Evolutionary conservation across 495 filamentous ascomycete genomes (phyloP).

Genomic region (Elasticomyces elasticus): DNA sequence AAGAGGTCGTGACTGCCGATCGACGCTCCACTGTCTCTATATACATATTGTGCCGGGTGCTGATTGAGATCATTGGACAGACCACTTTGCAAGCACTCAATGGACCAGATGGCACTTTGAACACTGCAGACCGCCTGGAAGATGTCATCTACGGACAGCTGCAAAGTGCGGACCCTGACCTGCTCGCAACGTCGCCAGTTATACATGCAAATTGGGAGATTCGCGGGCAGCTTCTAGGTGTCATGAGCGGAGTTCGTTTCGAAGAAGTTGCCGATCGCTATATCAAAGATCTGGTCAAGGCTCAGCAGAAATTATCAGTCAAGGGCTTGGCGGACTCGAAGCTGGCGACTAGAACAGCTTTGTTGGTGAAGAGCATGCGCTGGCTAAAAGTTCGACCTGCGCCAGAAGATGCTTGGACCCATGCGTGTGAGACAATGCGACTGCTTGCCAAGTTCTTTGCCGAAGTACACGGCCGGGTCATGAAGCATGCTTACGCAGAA

Average conservation of each 20-base stretch:
- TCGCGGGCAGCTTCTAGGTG: conserved; percentile 80
- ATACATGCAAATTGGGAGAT: conserved; percentile 91
- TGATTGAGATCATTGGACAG: conserved; percentile 89
- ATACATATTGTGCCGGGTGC: conserved; percentile 84
- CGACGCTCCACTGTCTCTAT: conserved; percentile 84
- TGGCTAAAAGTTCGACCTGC: conserved; percentile 63
- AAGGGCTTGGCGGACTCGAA: conserved; percentile 49
- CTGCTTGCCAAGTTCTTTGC: conserved; percentile 71
- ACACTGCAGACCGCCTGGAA: conserved; percentile 66
- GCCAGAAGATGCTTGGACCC: conserved; percentile 67
- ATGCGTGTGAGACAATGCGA: conserved; percentile 79
- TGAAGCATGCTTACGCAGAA: conserved; percentile 91
- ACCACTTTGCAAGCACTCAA: conserved; percentile 65
- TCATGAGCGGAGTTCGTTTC: conserved; percentile 90
- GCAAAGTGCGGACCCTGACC: conserved; percentile 74
- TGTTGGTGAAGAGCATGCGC: conserved; percentile 83
- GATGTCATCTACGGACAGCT: conserved; percentile 90
- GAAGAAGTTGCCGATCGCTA: conserved; percentile 72
- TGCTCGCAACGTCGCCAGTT: conserved; percentile 64
- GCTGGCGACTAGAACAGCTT: conserved; percentile 66
- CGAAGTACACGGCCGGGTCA: conserved; percentile 69
- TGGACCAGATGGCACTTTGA: conserved; percentile 60
- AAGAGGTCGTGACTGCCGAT: conserved; percentile 65
- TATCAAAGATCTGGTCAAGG: conserved; percentile 63
- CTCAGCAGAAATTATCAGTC: conserved; percentile 58